phyloP scores from a whole-genome alignment of 148 eudicot species.

The Rheum nobile region DNA sequence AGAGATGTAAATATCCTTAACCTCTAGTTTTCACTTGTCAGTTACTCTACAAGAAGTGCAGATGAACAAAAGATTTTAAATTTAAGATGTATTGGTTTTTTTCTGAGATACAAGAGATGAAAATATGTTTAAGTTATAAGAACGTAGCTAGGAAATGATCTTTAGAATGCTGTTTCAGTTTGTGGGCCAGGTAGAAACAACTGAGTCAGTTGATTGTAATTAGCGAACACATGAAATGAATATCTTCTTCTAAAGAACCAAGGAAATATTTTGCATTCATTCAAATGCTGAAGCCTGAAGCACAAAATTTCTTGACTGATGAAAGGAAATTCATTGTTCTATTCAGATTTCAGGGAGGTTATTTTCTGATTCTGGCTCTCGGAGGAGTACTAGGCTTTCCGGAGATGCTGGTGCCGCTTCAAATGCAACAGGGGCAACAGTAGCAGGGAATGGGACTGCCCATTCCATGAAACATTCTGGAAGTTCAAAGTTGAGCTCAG shows the following conservation, averaged over 20 bases:
- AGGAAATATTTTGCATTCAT: not conserved
- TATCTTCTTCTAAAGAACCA: not conserved
- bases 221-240: not conserved
- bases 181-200: not conserved
- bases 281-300: conserved; percentile 4
- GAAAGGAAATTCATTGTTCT: conserved; percentile 2
- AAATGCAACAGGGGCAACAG: conserved; percentile 30
- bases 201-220: not conserved
- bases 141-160: not conserved
- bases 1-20: no score
- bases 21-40: no score
- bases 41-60: not conserved
- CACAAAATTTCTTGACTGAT: conserved; percentile 6
- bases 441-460: conserved; percentile 65
- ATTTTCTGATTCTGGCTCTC: conserved; percentile 83
- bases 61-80: not conserved
- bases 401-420: conserved; percentile 42
- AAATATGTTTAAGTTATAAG: no score
- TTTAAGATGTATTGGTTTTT: not conserved
- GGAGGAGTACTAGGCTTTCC: conserved; percentile 81
- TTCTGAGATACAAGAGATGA: not conserved
- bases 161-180: not conserved
- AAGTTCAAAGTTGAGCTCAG: conserved; percentile 52
- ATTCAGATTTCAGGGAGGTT: conserved; percentile 84
- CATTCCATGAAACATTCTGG: conserved; percentile 59